Base-by-base conservation (phyloP, 768 basidiomycete species). In the Agrocybe chaxingu region DNA sequence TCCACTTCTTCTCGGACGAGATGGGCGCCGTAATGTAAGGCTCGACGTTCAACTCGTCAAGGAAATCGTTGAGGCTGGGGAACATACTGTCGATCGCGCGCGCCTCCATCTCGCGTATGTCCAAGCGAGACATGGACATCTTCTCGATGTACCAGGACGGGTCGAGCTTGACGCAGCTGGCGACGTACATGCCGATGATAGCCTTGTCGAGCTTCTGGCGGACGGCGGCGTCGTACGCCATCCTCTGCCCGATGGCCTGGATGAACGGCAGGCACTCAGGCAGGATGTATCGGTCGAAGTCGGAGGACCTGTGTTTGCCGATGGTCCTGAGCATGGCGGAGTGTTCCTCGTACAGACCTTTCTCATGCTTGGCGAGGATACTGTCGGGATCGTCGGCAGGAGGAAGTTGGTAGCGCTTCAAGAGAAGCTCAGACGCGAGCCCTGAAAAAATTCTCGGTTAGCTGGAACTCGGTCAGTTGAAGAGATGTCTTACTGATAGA, bases 121-220 rank as follows among this genome's bases (percentile, higher is more conserved):
- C 9, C 62, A 54, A 13, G 65, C 54, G 11, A 59, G 30, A 12
- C 60, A 33, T 0, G 62, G 66, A 24, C 1, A 57, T 61, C 38
- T 67, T 51, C 55, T 75, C 74, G 3, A 61, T 54, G 50, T 73
- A 77, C 74, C 76, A 77, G 0, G 66, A 66, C 8, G 66, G 42
- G 48, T 76, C 74, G 6, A 50, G 55, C 51, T 59, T 57, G 31
- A 77, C 60, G 12, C 59, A 61, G 4, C 54, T 54, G 1, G 68
- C 63, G 32, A 65, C 70, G 52, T 71, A 80, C 9, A 79, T 41
- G 31, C 69, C 34, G 4, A 46, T 13, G 8, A 46, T 18, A n/a
- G 19, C 1, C 6, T 10, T 11, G 8, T 35, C 34, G 7, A 32
- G 24, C 10, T 16, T 19, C 29, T 12, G 13, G 39, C 19, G 33